Conservation (phyloP, 768 basidiomycete species). For the Clitopilus passeckerianus region DNA sequence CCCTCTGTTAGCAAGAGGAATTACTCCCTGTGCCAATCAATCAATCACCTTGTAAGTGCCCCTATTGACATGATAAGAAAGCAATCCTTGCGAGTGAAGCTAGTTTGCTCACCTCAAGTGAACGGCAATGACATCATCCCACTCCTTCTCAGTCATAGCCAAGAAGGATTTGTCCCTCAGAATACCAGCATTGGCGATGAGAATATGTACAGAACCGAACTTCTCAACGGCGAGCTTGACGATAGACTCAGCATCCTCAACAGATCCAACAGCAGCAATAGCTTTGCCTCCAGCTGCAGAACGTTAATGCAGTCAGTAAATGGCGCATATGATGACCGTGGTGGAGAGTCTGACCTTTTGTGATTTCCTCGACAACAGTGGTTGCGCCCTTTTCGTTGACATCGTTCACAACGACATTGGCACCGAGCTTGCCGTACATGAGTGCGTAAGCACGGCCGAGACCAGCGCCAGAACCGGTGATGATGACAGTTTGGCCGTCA, state of each 20-base stretch:
- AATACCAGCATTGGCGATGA: slow-evolving; percentile 92
- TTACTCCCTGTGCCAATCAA: neutral
- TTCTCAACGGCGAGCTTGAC: slow-evolving; percentile 83
- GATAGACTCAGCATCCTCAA: slow-evolving; percentile 87
- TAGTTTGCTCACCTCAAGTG: slow-evolving; percentile 57
- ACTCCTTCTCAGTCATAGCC: slow-evolving; percentile 86
- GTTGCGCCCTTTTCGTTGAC: slow-evolving; percentile 83
- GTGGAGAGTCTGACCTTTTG: slow-evolving; percentile 47
- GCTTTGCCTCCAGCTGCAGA: slow-evolving; percentile 84
- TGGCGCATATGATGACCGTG: neutral
- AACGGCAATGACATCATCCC: slow-evolving; percentile 88
- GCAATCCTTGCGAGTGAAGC: neutral
- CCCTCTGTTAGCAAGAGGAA: neutral
- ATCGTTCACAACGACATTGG: slow-evolving; percentile 95
- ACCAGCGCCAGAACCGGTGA: slow-evolving; percentile 94
- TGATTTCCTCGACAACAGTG: slow-evolving; percentile 82
- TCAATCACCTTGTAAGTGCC: slow-evolving; percentile 78
- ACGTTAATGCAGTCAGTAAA: neutral
- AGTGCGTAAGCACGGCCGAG: slow-evolving; percentile 89
- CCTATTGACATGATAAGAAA: slow-evolving; percentile 21
- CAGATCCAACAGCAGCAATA: slow-evolving; percentile 74
- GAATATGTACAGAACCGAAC: slow-evolving; percentile 84
- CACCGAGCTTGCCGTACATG: slow-evolving; percentile 91
- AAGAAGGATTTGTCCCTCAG: slow-evolving; percentile 90
- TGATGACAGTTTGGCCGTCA: slow-evolving; percentile 85